Evolutionary conservation across 108 stramenopile species (phyloP).

Genomic region (Nitzschia inconspicua): DNA sequence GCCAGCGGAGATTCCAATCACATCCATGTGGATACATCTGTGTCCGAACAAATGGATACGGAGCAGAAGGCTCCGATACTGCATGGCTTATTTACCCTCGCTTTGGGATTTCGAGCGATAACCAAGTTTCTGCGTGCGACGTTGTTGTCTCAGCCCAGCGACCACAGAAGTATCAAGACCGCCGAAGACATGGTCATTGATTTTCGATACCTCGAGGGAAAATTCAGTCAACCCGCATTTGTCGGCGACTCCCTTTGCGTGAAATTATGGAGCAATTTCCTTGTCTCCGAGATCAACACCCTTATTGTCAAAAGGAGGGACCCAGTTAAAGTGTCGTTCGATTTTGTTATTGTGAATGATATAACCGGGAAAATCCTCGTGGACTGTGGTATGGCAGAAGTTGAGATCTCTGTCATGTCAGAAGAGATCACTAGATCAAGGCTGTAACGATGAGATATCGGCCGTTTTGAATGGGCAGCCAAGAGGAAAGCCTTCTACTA

Average conservation of each 20-base stretch:
- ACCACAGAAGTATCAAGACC: not conserved
- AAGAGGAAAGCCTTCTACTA: no score
- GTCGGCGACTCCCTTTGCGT: constrained; percentile 50
- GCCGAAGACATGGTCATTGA: not conserved
- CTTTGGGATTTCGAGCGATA: constrained; percentile 61
- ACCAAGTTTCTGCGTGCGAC: constrained; percentile 12
- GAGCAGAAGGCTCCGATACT: constrained; percentile 61
- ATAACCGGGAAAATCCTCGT: constrained; percentile 13
- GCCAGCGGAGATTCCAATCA: constrained; percentile 88
- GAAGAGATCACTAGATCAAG: no score
- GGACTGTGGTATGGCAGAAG: constrained; percentile 17
- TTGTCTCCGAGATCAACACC: not conserved
- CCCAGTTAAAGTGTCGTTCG: not conserved
- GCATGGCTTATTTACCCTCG: constrained; percentile 87
- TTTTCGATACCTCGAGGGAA: constrained; percentile 25
- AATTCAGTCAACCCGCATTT: constrained; percentile 66
- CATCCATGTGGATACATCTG: constrained; percentile 66
- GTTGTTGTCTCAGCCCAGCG: not conserved
- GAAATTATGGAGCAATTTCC: constrained; percentile 29
- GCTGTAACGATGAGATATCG: no score
- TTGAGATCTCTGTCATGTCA: no score
- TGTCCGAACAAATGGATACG: constrained; percentile 23
- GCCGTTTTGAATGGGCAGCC: no score
- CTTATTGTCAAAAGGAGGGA: no score
- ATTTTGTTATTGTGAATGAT: constrained; percentile 18